Evolutionary conservation across 2,329 filamentous ascomycete species (phyloP).

Genomic region (Monosporascus sp.): DNA sequence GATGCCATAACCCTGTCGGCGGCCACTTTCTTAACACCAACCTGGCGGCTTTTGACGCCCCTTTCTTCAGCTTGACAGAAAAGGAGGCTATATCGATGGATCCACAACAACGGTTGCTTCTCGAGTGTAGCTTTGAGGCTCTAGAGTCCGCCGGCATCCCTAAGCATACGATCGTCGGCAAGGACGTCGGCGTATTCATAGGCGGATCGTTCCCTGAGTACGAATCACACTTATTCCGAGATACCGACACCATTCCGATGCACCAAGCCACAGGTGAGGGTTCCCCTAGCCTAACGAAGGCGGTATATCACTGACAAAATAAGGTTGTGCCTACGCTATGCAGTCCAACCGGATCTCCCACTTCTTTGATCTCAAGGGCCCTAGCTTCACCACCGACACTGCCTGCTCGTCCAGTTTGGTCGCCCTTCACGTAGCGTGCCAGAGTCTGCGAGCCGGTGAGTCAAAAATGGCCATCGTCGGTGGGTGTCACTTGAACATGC

Average conservation of each 20-base stretch:
- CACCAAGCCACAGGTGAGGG: slow-evolving; percentile 44
- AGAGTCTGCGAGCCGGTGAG: slow-evolving; percentile 43
- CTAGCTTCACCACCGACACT: slow-evolving; percentile 47
- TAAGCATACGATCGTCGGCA: slow-evolving; percentile 40
- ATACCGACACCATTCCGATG: slow-evolving; percentile 43
- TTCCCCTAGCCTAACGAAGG: neutral
- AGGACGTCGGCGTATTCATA: slow-evolving; percentile 45
- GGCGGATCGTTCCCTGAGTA: slow-evolving; percentile 45
- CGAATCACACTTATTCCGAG: slow-evolving; percentile 38
- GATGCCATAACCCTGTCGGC: slow-evolving; percentile 29
- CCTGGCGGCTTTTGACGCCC: slow-evolving; percentile 42
- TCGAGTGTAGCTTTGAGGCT: slow-evolving; percentile 50
- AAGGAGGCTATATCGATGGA: slow-evolving; percentile 47
- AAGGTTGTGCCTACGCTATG: slow-evolving; percentile 44
- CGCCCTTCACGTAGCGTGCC: slow-evolving; percentile 44
- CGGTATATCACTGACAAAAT: slow-evolving; percentile 9
- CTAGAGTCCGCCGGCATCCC: slow-evolving; percentile 48
- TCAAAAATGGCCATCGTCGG: slow-evolving; percentile 41
- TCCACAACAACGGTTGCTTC: slow-evolving; percentile 46
- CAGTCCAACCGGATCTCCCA: slow-evolving; percentile 51
- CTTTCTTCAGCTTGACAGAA: slow-evolving; percentile 47
- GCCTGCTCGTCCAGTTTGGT: slow-evolving; percentile 48
- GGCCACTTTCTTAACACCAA: slow-evolving; percentile 39
- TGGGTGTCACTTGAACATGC: slow-evolving; percentile 41
- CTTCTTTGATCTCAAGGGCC: slow-evolving; percentile 49